Conservation (phyloP, 345 rosid genomes). For the Lumnitzera littorea region DNA sequence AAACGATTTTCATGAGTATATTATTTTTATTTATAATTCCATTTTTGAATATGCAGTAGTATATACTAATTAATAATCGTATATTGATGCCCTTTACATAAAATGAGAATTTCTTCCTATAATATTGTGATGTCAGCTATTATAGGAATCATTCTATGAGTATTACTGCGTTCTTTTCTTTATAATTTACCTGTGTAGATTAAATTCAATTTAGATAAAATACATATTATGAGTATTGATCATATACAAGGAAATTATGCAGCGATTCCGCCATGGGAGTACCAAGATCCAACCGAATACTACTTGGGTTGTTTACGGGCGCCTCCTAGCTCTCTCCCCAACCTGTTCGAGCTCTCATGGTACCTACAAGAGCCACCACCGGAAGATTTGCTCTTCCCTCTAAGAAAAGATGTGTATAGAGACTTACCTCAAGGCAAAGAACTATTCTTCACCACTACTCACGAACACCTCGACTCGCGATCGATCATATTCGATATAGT, state of each 20-base stretch:
- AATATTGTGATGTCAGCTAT: no score
- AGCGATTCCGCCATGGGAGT: constrained; percentile 63
- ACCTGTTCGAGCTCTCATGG: constrained; percentile 71
- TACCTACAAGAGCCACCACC: constrained; percentile 90
- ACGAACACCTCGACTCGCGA: constrained; percentile 63
- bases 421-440: constrained; percentile 89
- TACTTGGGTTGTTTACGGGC: constrained; percentile 55
- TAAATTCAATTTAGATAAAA: no score
- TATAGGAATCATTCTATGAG: neutral
- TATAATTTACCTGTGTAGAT: no score
- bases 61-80: no score
- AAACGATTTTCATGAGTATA: no score
- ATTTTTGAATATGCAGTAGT: no score
- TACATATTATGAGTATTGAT: neutral
- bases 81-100: no score
- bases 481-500: constrained; percentile 53
- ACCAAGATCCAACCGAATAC: constrained; percentile 85
- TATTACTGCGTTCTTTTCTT: no score
- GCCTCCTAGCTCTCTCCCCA: constrained; percentile 56
- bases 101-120: no score
- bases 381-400: constrained; percentile 69
- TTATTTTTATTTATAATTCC: no score
- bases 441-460: constrained; percentile 54
- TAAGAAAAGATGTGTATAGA: constrained; percentile 66
- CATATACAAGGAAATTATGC: neutral